Conservation (phyloP, 805 yeast species). For the Phaffomyces opuntiae region DNA sequence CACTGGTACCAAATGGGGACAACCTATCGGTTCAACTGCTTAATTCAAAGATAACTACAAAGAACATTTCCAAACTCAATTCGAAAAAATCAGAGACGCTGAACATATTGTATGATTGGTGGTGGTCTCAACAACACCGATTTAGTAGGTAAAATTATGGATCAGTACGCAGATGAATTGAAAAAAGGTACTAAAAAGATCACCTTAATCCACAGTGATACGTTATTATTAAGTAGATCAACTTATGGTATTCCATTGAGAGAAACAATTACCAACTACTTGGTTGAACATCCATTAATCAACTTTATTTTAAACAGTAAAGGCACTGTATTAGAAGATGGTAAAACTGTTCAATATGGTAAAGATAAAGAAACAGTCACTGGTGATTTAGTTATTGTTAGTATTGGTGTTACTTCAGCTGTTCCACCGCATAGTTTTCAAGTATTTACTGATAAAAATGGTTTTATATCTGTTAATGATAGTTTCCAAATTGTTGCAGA, state of each 20-base stretch:
- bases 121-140: slow-evolving; percentile 28
- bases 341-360: slow-evolving; percentile 1
- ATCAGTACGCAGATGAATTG: slow-evolving; percentile 15
- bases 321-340: slow-evolving; percentile 1
- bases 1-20: slow-evolving; percentile 25
- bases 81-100: slow-evolving; percentile 17
- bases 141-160: slow-evolving; percentile 26
- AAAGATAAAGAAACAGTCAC: slow-evolving; percentile 10
- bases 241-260: slow-evolving; percentile 8
- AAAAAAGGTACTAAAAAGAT: slow-evolving; percentile 9
- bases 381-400: slow-evolving; percentile 2
- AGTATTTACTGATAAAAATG: background rate
- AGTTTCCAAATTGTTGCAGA: slow-evolving; percentile 3
- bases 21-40: slow-evolving; percentile 17
- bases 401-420: slow-evolving; percentile 8
- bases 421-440: slow-evolving; percentile 8
- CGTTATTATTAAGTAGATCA: slow-evolving; percentile 7
- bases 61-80: slow-evolving; percentile 10
- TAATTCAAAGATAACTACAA: slow-evolving; percentile 11
- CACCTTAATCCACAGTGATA: slow-evolving; percentile 13
- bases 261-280: slow-evolving; percentile 8
- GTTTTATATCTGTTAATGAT: slow-evolving; percentile 8
- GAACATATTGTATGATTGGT: slow-evolving; percentile 26
- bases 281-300: slow-evolving; percentile 3
- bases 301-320: slow-evolving; percentile 5